These are phyloP conservation scores for Xylaria curta DNA, from an alignment of 495 filamentous ascomycete genomes.

Conservation along the genomic window DNA sequence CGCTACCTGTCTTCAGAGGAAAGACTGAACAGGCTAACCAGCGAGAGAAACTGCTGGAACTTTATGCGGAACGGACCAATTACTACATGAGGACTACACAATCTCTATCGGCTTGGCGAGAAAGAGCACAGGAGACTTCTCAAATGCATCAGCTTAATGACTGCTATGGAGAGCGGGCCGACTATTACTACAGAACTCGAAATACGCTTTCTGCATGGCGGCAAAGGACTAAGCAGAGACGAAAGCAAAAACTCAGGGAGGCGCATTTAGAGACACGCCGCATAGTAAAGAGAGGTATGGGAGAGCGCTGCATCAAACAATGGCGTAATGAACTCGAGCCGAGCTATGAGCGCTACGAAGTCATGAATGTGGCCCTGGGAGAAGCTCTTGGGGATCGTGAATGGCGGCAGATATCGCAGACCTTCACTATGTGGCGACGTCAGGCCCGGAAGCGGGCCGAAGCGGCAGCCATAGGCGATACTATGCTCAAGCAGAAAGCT, in stretches of 20 bases:
- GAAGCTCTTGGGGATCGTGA: conserved; percentile 34
- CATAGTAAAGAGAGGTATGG: conserved; percentile 42
- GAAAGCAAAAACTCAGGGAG: conserved; percentile 38
- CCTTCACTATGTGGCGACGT: conserved; percentile 53
- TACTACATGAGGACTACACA: conserved; percentile 25
- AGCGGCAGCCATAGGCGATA: conserved; percentile 30
- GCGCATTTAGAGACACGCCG: conserved; percentile 42
- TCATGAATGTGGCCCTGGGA: conserved; percentile 31
- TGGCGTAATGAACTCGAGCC: conserved; percentile 40
- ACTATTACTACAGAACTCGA: conserved; percentile 39
- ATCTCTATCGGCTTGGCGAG: conserved; percentile 21
- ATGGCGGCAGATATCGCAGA: conserved; percentile 41
- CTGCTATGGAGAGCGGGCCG: conserved; percentile 33
- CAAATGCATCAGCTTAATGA: conserved; percentile 30
- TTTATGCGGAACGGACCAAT: conserved; percentile 21
- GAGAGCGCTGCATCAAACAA: conserved; percentile 37
- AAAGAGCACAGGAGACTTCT: conserved; percentile 26
- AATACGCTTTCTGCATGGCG: conserved; percentile 34
- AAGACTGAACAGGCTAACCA: conserved; percentile 25
- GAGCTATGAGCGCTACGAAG: conserved; percentile 33
- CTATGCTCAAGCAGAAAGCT: conserved; percentile 47
- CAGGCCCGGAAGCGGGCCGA: conserved; percentile 34
- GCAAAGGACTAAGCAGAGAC: conserved; percentile 35
- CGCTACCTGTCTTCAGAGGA: conserved; percentile 38
- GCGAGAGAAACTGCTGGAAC: conserved; percentile 25